These are phyloP conservation scores for Chloris gayana DNA, from an alignment of 176 grass and related monocot genomes.

Conservation along the genomic window DNA sequence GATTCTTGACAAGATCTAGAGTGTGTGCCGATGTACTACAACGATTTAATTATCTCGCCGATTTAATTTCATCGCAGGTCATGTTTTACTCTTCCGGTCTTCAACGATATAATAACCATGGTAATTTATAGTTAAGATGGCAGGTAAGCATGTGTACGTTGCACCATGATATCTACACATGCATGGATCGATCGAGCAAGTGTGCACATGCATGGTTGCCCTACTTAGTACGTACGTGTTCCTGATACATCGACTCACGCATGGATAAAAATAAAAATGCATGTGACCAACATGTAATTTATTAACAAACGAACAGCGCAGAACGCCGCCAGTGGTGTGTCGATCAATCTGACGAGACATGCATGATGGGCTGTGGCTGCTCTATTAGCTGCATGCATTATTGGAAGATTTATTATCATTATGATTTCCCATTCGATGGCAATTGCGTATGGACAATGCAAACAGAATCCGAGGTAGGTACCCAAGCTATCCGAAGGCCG, in stretches of 20 bases:
- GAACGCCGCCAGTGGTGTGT: no score
- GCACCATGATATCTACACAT: neutral
- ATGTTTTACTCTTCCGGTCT: no score
- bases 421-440: no score
- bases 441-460: no score
- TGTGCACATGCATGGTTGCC: conserved; percentile 7
- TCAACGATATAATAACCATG: neutral
- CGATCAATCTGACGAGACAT: neutral
- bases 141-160: neutral
- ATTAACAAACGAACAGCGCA: conserved; percentile 17
- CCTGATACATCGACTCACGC: neutral
- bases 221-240: neutral
- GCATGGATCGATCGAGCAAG: neutral
- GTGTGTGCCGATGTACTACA: no score
- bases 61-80: no score
- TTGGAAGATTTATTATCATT: no score
- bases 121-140: neutral
- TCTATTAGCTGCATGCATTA: no score
- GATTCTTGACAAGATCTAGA: no score
- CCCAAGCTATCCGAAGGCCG: no score
- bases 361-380: neutral
- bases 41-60: no score
- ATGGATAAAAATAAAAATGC: neutral
- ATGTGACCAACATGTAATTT: conserved; percentile 21
- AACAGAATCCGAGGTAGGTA: no score